Base-by-base conservation (phyloP, 257 asterid species). In the Solanum paucissectum region DNA sequence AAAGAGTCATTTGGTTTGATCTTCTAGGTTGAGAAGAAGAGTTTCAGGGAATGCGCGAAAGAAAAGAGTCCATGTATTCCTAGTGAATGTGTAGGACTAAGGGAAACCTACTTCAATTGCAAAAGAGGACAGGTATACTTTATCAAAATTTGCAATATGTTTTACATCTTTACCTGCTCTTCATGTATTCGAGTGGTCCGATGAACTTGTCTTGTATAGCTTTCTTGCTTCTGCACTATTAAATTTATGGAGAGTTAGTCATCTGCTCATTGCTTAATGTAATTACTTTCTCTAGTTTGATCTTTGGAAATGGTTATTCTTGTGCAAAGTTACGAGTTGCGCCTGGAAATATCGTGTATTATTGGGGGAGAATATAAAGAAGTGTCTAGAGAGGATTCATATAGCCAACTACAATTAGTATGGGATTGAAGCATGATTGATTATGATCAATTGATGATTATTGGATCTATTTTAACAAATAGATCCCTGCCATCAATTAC, bases 81-180 rank as follows among this genome's bases (percentile, higher is more conserved):
- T 8, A 94, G 94, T 77, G 97, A 95, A 90, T 96, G 99, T 72
- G 98, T 94, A 75, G 99, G 98, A 27, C 87, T 96, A 12, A 91
- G 99, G 89, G 99, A 96, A 91, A 96, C 99, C 2, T 96, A 94
- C 88, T 96, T 94, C 94, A 96, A 94, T 89, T 96, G 98, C 94
- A 95, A 96, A 91, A 94, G 99, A 92, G 99, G 98, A 84, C 99
- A 95, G 95, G 99, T 90, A 89, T 83, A 88, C 84, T 13, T 68
- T 84, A 69, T 37, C 25, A 58, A 36, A 34, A 25, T 14, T 60
- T 40, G 58, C 84, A 2, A 5, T n/a, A 25, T n/a, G 49, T 25
- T n/a, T 25, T 77, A 25, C 3, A 81, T 2, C 16, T 81, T 81
- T 27, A 77, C 4, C 7, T 25, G 12, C 64, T 79, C 25, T 44